A percentile compares a stretch with the other conserved stretches of the same genome.
These are phyloP conservation scores for Papiliotrema terrestris DNA, from an alignment of 1,284 basidiomycete species.

Conservation along the genomic window DNA sequence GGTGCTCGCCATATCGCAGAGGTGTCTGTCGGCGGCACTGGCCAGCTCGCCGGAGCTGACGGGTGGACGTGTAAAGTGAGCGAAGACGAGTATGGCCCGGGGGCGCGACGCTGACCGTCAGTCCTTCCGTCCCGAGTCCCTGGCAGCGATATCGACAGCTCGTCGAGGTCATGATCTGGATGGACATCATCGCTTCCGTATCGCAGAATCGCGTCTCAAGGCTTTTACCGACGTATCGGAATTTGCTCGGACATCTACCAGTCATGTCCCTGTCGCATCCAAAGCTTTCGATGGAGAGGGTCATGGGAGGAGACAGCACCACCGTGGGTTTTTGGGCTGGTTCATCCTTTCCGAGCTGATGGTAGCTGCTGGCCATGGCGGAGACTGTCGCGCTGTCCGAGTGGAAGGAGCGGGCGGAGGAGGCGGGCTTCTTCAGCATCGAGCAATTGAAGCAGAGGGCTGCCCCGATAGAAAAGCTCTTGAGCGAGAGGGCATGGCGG, in stretches of 20 bases:
- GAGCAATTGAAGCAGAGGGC: conserved; percentile 59
- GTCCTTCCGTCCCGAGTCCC: conserved; percentile 58
- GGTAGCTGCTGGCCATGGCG: conserved; percentile 69
- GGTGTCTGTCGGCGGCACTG: conserved; percentile 7
- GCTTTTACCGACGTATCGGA: conserved; percentile 58
- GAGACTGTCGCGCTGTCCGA: conserved; percentile 61
- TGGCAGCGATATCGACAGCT: conserved; percentile 6
- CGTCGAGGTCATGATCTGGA: conserved; percentile 61
- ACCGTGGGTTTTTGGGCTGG: conserved; percentile 11
- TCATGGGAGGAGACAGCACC: conserved; percentile 74
- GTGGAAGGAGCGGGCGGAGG: conserved; percentile 58
- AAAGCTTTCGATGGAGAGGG: conserved; percentile 61
- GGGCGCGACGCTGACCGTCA: neutral
- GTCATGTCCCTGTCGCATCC: conserved; percentile 27
- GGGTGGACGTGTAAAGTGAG: neutral
- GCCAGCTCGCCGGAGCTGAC: conserved; percentile 2
- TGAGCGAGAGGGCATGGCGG: conserved; percentile 18
- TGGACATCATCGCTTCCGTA: conserved; percentile 72
- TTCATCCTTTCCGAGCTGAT: conserved; percentile 7
- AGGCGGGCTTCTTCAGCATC: conserved; percentile 44
- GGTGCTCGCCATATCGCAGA: conserved; percentile 8
- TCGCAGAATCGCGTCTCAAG: conserved; percentile 60
- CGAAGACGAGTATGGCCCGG: too few relatives aligned
- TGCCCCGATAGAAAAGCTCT: conserved; percentile 54
- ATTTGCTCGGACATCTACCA: conserved; percentile 52